These are phyloP conservation scores for Syzygium aromaticum DNA, from an alignment of 345 rosid species.

Conservation along the genomic window DNA sequence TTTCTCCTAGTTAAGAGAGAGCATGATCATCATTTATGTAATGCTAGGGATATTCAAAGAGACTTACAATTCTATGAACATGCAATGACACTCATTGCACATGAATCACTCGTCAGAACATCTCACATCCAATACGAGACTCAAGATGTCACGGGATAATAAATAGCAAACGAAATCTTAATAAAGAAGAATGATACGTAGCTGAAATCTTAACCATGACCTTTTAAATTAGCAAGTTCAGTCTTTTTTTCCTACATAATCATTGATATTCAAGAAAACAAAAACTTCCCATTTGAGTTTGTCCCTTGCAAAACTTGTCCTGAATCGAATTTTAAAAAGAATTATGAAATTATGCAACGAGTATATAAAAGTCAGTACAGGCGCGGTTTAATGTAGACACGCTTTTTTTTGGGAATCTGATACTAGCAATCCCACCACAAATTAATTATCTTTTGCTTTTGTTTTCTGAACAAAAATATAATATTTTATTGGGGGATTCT, in stretches of 20 bases:
- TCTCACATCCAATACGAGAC: background rate
- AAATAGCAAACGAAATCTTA: background rate
- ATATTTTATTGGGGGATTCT: background rate
- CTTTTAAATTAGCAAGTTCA: background rate
- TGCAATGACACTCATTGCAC: background rate
- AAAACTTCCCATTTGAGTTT: background rate
- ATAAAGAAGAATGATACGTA: background rate
- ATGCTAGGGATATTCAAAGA: background rate
- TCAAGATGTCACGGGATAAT: background rate
- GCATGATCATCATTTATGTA: background rate
- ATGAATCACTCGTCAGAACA: background rate
- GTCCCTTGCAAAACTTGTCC: background rate
- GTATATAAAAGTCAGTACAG: background rate
- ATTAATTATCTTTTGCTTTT: background rate
- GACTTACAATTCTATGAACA: background rate
- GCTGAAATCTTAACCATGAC: background rate
- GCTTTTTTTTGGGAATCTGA: background rate
- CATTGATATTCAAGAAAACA: too few species aligned
- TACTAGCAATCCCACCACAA: background rate
- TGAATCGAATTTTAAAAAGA: background rate
- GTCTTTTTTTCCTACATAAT: background rate
- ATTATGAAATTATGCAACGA: background rate
- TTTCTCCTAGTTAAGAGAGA: background rate
- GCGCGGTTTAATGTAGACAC: background rate
- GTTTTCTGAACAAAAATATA: background rate